Percentiles rank a stretch among this genome's conserved stretches.
phyloP scores from a whole-genome alignment of 1,139 yeast genomes.

The Lodderomyces orthopsilosis region DNA sequence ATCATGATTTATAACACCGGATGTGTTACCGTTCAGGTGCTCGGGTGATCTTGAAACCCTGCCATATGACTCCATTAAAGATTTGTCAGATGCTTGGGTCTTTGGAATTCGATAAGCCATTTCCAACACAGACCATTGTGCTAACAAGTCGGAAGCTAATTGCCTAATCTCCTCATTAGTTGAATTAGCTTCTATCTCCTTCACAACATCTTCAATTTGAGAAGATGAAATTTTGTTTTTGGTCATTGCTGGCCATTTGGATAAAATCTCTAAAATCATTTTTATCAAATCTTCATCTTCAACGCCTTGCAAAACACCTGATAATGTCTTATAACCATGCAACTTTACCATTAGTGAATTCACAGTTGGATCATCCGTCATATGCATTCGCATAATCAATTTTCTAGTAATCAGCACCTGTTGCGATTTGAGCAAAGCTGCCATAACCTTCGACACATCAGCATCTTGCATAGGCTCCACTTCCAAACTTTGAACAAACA shows the following conservation, averaged over 20 bases:
- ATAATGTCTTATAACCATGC: conserved; percentile 85
- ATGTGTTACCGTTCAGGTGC: conserved; percentile 10
- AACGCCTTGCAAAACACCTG: conserved; percentile 50
- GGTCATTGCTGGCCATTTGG: conserved; percentile 78
- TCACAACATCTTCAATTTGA: conserved; percentile 66
- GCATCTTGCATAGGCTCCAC: conserved; percentile 50
- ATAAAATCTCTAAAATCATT: conserved; percentile 55
- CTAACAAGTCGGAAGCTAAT: conserved; percentile 47
- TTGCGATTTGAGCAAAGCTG: conserved; percentile 75
- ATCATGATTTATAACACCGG: neutral
- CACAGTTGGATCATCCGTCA: conserved; percentile 53
- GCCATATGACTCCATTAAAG: conserved; percentile 15
- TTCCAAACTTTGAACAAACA: conserved; percentile 59
- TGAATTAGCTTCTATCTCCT: conserved; percentile 35
- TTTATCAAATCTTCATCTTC: conserved; percentile 37
- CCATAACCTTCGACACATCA: conserved; percentile 78
- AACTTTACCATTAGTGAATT: conserved; percentile 64
- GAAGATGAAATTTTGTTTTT: conserved; percentile 79
- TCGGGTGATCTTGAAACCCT: conserved; percentile 24
- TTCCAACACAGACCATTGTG: conserved; percentile 71
- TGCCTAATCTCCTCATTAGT: conserved; percentile 29
- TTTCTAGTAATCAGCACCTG: conserved; percentile 65
- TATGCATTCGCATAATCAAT: conserved; percentile 63
- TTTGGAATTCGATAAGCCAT: conserved; percentile 86
- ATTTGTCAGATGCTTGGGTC: conserved; percentile 11